Conservation (phyloP, 148 eudicot species). For the Limonium bicolor region DNA sequence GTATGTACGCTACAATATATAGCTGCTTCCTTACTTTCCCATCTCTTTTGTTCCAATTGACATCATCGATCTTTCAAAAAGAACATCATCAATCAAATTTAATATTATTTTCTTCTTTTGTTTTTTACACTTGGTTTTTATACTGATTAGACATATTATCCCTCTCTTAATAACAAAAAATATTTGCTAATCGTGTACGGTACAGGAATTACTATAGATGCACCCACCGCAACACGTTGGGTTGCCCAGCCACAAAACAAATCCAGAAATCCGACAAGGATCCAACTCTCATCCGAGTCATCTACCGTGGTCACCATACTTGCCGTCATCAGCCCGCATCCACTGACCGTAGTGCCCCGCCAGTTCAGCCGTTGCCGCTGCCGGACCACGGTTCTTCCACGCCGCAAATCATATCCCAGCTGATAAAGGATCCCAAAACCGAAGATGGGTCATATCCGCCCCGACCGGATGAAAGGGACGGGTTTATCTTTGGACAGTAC, state of each 20-base stretch:
- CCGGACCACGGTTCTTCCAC: no score
- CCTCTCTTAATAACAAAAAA: no score
- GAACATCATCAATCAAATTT: no score
- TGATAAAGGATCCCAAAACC: background rate
- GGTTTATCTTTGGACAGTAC: background rate
- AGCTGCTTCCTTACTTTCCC: no score
- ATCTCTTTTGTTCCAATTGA: no score
- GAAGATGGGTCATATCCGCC: background rate
- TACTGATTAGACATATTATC: no score
- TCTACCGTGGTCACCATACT: conserved; percentile 65
- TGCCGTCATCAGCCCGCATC: conserved; percentile 16
- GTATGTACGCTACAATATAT: no score
- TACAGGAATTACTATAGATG: conserved; percentile 70
- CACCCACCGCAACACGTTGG: conserved; percentile 46
- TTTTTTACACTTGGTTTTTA: no score
- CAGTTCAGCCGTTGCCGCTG: background rate
- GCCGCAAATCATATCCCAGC: background rate
- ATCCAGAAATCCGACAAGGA: conserved; percentile 82
- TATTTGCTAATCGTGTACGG: no score
- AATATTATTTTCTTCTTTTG: no score
- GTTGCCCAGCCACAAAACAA: conserved; percentile 65
- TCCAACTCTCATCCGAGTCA: conserved; percentile 45
- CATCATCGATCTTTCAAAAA: no score
- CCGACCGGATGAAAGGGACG: background rate
- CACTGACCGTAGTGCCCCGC: background rate